Evolutionary conservation across 192 early-diverging fungal species (phyloP).

Genomic region (Geosiphon pyriformis): DNA sequence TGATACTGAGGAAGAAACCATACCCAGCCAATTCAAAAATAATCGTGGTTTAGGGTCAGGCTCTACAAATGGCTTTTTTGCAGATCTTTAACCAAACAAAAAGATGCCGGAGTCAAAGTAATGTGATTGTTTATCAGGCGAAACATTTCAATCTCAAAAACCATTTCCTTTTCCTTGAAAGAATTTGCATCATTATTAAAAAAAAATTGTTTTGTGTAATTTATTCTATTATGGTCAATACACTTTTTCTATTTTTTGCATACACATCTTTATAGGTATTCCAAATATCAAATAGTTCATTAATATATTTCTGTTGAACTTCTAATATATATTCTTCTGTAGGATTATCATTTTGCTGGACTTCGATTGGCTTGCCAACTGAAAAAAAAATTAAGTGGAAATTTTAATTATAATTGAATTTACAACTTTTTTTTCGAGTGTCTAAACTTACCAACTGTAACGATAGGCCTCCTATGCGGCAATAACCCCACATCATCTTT

Average conservation of each 20-base stretch:
- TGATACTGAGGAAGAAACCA: conserved; percentile 37
- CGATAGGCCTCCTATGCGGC: conserved; percentile 43
- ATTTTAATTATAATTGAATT: neutral
- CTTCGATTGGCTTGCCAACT: conserved; percentile 63
- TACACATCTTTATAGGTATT: conserved; percentile 70
- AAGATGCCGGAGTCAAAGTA: too few species aligned
- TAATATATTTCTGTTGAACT: conserved; percentile 65
- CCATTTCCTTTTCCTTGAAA: too few species aligned
- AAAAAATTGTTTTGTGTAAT: too few species aligned
- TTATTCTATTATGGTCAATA: conserved; percentile 64
- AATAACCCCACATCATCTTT: conserved; percentile 51
- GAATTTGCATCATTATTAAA: too few species aligned
- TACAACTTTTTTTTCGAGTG: neutral
- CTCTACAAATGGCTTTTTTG: too few species aligned
- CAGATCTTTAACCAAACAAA: too few species aligned
- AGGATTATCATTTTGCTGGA: conserved; percentile 48
- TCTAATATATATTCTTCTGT: conserved; percentile 52
- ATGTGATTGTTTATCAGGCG: too few species aligned
- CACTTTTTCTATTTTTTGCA: conserved; percentile 55
- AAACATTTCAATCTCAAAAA: too few species aligned
- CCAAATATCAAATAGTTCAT: conserved; percentile 56
- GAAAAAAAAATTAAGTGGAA: conserved; percentile 23
- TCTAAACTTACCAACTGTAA: conserved; percentile 25
- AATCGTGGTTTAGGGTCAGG: too few species aligned
- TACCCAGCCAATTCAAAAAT: too few species aligned